Evolutionary conservation across 2,329 filamentous ascomycete species (phyloP).

Genomic region (Botryotinia globosa): DNA sequence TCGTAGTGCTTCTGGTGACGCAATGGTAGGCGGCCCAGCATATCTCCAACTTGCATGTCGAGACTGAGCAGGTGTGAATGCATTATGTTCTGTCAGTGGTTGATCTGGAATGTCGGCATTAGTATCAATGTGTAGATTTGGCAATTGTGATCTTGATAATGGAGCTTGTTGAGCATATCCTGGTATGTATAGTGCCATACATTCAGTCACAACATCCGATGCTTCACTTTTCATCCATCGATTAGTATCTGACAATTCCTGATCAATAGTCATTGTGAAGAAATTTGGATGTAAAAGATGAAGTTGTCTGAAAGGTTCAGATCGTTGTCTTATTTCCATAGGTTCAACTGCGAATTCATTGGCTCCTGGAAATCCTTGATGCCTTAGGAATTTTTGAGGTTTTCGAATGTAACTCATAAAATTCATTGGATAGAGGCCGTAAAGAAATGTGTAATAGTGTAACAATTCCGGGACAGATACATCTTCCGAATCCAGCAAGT

Average conservation of each 20-base stretch:
- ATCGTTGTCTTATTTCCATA: slow-evolving; percentile 71
- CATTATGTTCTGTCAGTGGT: slow-evolving; percentile 29
- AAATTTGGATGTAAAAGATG: slow-evolving; percentile 84
- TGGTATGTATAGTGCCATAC: slow-evolving; percentile 62
- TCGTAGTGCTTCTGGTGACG: slow-evolving; percentile 42
- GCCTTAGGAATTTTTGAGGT: slow-evolving; percentile 73
- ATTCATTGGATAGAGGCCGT: slow-evolving; percentile 80
- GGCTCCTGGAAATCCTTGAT: slow-evolving; percentile 65
- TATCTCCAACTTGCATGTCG: slow-evolving; percentile 51
- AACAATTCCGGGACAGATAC: slow-evolving; percentile 63
- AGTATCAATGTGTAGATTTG: slow-evolving; percentile 22
- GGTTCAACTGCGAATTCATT: slow-evolving; percentile 78
- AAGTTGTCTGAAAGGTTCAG: slow-evolving; percentile 68
- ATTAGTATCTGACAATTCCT: slow-evolving; percentile 72
- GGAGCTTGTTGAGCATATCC: slow-evolving; percentile 28
- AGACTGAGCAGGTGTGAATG: slow-evolving; percentile 30
- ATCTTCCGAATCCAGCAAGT: slow-evolving; percentile 60
- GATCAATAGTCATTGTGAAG: slow-evolving; percentile 73
- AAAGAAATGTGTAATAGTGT: slow-evolving; percentile 77
- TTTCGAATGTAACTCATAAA: slow-evolving; percentile 85
- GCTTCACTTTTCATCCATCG: slow-evolving; percentile 79
- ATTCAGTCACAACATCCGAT: slow-evolving; percentile 76
- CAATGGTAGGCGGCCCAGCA: slow-evolving; percentile 47
- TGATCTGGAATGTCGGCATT: slow-evolving; percentile 36
- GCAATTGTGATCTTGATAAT: slow-evolving; percentile 21